A percentile compares a stretch with the other conserved stretches of the same genome.
These are phyloP conservation scores for Saccharomycopsis sp. DNA, from an alignment of 805 yeast genomes.

Conservation along the genomic window DNA sequence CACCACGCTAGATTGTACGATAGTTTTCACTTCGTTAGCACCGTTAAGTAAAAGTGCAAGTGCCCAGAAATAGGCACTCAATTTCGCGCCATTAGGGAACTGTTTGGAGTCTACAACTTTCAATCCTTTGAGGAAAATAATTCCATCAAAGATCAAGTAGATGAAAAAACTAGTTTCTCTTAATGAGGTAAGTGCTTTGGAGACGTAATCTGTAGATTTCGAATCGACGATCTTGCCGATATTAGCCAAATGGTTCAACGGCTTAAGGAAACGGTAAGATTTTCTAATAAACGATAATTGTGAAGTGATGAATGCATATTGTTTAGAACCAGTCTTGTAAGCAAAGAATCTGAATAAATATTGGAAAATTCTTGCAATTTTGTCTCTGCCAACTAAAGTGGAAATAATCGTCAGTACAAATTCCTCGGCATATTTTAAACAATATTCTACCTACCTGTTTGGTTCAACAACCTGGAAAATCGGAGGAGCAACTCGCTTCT, in stretches of 20 bases:
- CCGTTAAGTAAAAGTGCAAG: conserved; percentile 1
- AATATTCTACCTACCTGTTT: conserved; percentile 7
- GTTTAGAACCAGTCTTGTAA: background rate
- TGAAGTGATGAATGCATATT: background rate
- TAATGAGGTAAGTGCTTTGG: conserved; percentile 2
- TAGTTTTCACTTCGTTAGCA: background rate
- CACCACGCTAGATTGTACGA: background rate
- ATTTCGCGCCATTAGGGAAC: conserved; percentile 9
- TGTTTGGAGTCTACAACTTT: conserved; percentile 2
- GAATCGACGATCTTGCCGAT: conserved; percentile 6
- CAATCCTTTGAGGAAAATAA: conserved; percentile 12
- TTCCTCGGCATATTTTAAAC: background rate
- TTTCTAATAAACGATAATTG: conserved; percentile 18
- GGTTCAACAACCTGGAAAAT: conserved; percentile 8
- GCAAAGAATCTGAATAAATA: conserved; percentile 15
- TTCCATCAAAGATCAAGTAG: conserved; percentile 16
- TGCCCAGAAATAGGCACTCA: conserved; percentile 17
- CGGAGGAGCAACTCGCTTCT: conserved; percentile 1
- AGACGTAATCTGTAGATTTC: background rate
- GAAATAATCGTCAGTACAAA: background rate
- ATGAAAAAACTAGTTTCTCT: conserved; percentile 8
- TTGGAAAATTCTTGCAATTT: conserved; percentile 15
- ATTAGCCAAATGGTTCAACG: conserved; percentile 18
- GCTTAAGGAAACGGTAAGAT: conserved; percentile 16
- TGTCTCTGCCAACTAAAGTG: conserved; percentile 18